Base-by-base conservation (phyloP, 2,329 filamentous ascomycete genomes). In the Claviceps digitariae region DNA sequence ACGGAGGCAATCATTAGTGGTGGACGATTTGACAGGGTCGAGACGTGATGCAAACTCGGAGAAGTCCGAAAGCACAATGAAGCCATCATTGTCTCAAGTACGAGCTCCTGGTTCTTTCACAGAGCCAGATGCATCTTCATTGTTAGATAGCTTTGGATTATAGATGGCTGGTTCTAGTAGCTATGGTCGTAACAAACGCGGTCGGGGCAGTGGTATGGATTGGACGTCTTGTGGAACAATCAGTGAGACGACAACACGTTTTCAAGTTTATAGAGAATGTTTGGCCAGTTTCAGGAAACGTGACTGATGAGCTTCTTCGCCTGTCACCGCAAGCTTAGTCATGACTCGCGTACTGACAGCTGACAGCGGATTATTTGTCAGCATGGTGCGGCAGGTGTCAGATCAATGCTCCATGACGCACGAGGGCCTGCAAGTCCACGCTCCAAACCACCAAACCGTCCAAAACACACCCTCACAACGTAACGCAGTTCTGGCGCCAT, bases 81-180 rank as follows among this genome's bases (percentile, higher is more conserved):
- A 12, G 49, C 36, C 13, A 25, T 50, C 17, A 36, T 46, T 31
- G 25, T 62, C 68, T 27, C 78, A 84, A 61, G 75, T 79, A 15
- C 76, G 83, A 17, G 82, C 89, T 1, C 89, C 85, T 21, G 82
- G 84, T 57, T 96, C 84, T 57, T 97, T 97, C 66, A 78, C 94
- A 61, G 93, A 98, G 68, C 93, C 93, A n/a, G 90, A 95, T 70
- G 79, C 87, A 29, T 88, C 81, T 65, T 91, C 88, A 55, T 70
- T 98, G 63, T 74, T 97, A 61, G 91, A 97, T 73, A 90, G 81
- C 66, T 97, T 97, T 76, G 91, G 91, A 1, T 93, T 97, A 65
- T 97, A 61, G 61, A 20, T 31, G 15, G 17, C 8, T 43, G 40
- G n/a, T n/a, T n/a, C n/a, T n/a, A 40, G n/a, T n/a, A 17, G 38